Percentiles rank a stretch among this genome's conserved stretches.
Conservation (phyloP, 1,139 yeast genomes). For the Hyphopichia wangnamkhiaoensis region DNA sequence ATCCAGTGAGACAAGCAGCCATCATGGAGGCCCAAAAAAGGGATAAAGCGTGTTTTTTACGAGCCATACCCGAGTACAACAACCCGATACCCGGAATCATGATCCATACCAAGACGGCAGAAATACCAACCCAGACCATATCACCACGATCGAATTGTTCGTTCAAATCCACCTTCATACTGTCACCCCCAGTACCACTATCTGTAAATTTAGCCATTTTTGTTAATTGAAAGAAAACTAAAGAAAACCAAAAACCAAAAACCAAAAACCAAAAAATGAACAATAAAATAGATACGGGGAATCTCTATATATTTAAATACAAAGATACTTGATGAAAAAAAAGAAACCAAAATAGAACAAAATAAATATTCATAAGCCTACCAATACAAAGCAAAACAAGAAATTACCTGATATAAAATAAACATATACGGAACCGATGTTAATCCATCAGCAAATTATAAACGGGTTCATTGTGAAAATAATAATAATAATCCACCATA, state of each 20-base stretch:
- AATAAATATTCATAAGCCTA: no score
- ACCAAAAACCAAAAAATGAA: no score
- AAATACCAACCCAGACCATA: constrained; percentile 85
- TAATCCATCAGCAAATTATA: no score
- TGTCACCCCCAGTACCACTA: constrained; percentile 77
- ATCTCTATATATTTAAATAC: no score
- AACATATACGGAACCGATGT: no score
- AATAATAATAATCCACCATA: no score
- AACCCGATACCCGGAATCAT: constrained; percentile 96
- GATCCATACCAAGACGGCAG: constrained; percentile 81
- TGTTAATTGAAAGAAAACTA: neutral
- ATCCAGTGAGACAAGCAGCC: constrained; percentile 76
- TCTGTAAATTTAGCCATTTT: constrained; percentile 37
- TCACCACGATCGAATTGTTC: constrained; percentile 72
- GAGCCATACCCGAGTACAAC: constrained; percentile 83
- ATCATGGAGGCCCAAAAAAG: constrained; percentile 91
- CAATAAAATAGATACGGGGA: no score
- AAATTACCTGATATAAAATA: no score
- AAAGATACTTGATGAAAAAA: no score
- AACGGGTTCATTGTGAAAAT: no score
- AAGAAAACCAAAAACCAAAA: neutral
- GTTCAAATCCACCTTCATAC: constrained; percentile 71
- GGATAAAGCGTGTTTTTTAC: constrained; percentile 90
- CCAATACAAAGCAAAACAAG: no score
- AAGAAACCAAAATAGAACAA: no score